A percentile compares a stretch with the other conserved stretches of the same genome.
Conservation (phyloP, 371 early-diverging fungal species). For the Mucor lusitanicus region DNA sequence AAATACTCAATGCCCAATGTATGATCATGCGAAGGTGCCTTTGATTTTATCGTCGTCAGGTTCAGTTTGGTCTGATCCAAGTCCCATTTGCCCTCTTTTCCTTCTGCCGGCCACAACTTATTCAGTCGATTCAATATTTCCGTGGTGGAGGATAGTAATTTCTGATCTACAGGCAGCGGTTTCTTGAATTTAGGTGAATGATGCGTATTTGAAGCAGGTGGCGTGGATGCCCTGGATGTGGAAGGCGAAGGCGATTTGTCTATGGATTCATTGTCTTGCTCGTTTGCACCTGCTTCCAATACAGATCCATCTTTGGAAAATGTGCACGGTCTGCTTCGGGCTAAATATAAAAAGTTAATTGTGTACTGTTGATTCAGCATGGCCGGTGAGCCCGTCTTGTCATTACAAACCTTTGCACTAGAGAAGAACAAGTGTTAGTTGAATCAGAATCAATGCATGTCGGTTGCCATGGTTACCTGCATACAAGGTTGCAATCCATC, state of each 20-base stretch:
- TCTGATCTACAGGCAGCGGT: not conserved
- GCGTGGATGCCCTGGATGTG: not conserved
- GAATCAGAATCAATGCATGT: not conserved
- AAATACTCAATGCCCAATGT: slow-evolving; percentile 2
- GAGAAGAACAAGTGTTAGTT: not conserved
- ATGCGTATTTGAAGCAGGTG: not conserved
- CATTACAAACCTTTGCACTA: slow-evolving; percentile 22
- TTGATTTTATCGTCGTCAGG: not conserved
- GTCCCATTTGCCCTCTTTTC: slow-evolving; percentile 35
- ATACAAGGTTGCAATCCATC: slow-evolving; percentile 58
- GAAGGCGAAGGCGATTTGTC: not conserved
- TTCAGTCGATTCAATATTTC: slow-evolving; percentile 10
- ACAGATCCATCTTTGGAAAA: slow-evolving; percentile 33
- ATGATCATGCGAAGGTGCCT: not conserved
- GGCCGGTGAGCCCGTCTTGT: not conserved
- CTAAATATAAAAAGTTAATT: slow-evolving; percentile 4
- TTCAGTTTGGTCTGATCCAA: slow-evolving; percentile 8
- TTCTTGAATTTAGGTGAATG: not conserved
- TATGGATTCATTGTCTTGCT: not conserved
- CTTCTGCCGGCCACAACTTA: slow-evolving; percentile 23
- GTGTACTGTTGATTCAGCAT: not conserved
- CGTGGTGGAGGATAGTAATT: not conserved
- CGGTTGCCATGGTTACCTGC: slow-evolving; percentile 39
- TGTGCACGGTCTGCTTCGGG: slow-evolving; percentile 27
- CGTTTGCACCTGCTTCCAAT: not conserved